Percentiles rank a stretch among this genome's conserved stretches.
These are phyloP conservation scores for Hypholoma fasciculare DNA, from an alignment of 768 basidiomycete genomes.

Conservation along the genomic window DNA sequence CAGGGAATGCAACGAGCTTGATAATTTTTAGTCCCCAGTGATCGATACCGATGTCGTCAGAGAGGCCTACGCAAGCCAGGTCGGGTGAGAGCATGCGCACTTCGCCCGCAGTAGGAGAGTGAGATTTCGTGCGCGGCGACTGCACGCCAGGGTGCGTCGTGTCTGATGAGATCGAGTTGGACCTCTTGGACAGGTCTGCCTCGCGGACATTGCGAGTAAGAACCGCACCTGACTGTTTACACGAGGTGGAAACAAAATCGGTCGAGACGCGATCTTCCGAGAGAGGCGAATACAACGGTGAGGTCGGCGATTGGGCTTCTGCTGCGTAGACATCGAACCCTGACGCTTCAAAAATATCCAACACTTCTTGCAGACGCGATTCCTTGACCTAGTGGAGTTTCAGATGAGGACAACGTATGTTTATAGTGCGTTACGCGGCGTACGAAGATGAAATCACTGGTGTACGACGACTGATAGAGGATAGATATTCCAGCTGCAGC, in stretches of 20 bases:
- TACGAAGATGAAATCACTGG: slow-evolving; percentile 82
- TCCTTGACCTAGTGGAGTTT: slow-evolving; percentile 57
- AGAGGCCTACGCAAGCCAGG: slow-evolving; percentile 74
- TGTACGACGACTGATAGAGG: slow-evolving; percentile 80
- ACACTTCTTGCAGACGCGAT: slow-evolving; percentile 59
- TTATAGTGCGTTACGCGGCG: slow-evolving; percentile 20
- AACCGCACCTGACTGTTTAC: slow-evolving; percentile 34
- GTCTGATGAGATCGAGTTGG: neutral
- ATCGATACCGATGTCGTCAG: slow-evolving; percentile 62
- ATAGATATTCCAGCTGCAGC: slow-evolving; percentile 80
- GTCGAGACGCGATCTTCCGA: slow-evolving; percentile 24
- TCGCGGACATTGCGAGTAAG: slow-evolving; percentile 48
- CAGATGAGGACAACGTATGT: slow-evolving; percentile 6
- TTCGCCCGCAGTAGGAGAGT: slow-evolving; percentile 56
- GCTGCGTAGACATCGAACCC: slow-evolving; percentile 68
- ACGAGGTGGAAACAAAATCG: slow-evolving; percentile 11
- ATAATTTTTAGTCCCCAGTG: slow-evolving; percentile 78
- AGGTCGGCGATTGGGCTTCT: slow-evolving; percentile 32
- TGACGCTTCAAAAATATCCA: slow-evolving; percentile 55
- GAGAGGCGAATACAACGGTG: slow-evolving; percentile 26
- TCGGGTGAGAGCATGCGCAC: slow-evolving; percentile 69
- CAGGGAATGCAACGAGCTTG: slow-evolving; percentile 76
- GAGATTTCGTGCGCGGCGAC: slow-evolving; percentile 37
- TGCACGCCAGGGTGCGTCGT: slow-evolving; percentile 5
- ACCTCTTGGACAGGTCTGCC: slow-evolving; percentile 26